phyloP scores from a whole-genome alignment of 768 basidiomycete species.

The Obba rivulosa region DNA sequence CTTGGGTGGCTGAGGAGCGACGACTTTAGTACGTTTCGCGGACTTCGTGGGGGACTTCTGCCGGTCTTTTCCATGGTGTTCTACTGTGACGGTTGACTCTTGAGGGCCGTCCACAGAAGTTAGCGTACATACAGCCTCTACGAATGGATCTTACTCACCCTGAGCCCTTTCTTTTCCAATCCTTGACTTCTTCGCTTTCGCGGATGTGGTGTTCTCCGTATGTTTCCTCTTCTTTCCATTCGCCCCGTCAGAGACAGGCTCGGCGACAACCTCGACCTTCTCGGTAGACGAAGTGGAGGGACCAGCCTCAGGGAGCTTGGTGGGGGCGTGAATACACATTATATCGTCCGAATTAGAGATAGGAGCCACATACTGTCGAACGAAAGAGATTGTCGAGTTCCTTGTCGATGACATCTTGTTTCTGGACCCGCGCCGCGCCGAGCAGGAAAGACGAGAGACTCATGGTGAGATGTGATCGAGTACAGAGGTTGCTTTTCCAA shows the following conservation, averaged over 20 bases:
- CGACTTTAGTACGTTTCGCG: neutral
- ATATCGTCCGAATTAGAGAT: slow-evolving; percentile 3
- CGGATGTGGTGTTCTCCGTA: neutral
- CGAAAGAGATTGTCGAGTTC: slow-evolving; percentile 37
- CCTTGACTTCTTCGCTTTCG: slow-evolving; percentile 11
- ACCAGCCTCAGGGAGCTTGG: slow-evolving; percentile 5
- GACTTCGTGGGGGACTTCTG: neutral
- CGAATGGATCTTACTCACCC: neutral
- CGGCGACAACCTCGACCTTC: neutral
- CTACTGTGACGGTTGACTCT: no score
- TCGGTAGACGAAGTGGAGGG: neutral
- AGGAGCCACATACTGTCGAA: slow-evolving; percentile 22
- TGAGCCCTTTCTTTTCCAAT: slow-evolving; percentile 5
- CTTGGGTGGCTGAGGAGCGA: neutral
- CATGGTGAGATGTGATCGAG: slow-evolving; percentile 28
- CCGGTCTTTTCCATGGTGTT: no score
- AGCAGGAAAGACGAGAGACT: slow-evolving; percentile 53
- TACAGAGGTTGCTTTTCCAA: no score
- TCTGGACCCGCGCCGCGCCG: slow-evolving; percentile 11
- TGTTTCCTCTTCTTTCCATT: slow-evolving; percentile 15
- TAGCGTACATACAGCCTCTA: no score
- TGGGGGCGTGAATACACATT: neutral
- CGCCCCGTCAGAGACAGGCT: neutral
- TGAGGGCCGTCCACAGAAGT: no score
- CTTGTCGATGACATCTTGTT: slow-evolving; percentile 43